Conservation (phyloP, 2,329 filamentous ascomycete species). For the Paraphaeosphaeria minitans region DNA sequence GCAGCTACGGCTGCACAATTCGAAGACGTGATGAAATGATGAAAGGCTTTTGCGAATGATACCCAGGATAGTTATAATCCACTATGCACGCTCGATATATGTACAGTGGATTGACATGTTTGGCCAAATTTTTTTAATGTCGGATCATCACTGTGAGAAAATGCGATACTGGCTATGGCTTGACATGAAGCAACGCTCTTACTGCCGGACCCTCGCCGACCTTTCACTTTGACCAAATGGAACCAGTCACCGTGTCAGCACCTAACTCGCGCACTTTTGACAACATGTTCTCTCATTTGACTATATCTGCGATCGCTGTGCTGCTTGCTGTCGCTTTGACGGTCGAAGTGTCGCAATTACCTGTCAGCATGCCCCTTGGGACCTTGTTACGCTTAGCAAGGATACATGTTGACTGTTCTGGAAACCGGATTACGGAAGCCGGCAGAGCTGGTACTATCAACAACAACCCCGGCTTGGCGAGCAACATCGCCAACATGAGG, state of each 20-base stretch:
- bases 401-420: slow-evolving; percentile 31
- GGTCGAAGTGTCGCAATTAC: slow-evolving; percentile 12
- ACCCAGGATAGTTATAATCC: not conserved
- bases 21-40: slow-evolving; percentile 3
- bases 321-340: slow-evolving; percentile 15
- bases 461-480: slow-evolving; percentile 20
- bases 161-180: not conserved
- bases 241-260: not conserved
- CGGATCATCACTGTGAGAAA: not conserved
- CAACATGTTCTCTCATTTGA: slow-evolving; percentile 10
- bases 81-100: not conserved
- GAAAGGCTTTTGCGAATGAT: not conserved
- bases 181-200: not conserved
- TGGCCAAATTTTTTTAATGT: not conserved
- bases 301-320: slow-evolving; percentile 12
- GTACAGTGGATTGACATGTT: no score
- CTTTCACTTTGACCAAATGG: not conserved
- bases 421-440: slow-evolving; percentile 42
- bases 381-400: slow-evolving; percentile 14
- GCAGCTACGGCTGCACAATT: slow-evolving; percentile 46
- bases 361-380: slow-evolving; percentile 5
- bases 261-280: not conserved
- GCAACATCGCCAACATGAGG: slow-evolving; percentile 6
- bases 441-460: slow-evolving; percentile 44
- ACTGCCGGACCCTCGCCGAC: slow-evolving; percentile 11